phyloP scores from a whole-genome alignment of 306 rosid species.

The Pterocarpus macrocarpus region DNA sequence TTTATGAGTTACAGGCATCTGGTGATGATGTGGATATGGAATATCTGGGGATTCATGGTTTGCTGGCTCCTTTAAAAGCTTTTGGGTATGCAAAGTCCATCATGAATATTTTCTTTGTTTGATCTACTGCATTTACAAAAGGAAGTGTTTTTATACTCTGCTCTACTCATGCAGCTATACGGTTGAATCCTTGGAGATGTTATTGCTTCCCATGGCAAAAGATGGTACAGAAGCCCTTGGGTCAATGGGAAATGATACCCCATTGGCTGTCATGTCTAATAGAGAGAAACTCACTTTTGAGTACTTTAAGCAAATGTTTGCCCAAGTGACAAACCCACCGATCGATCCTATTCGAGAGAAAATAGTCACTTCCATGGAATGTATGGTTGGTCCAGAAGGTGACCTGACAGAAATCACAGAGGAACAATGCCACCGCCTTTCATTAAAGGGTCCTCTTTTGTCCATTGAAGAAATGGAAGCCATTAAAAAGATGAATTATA shows the following conservation, averaged over 20 bases:
- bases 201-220: constrained; percentile 99
- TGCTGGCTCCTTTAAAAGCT: constrained; percentile 86
- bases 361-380: constrained; percentile 94
- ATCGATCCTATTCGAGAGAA: constrained; percentile 97
- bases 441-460: constrained; percentile 88
- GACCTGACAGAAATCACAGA: constrained; percentile 91
- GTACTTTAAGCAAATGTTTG: constrained; percentile 99
- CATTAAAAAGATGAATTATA: constrained; percentile 80
- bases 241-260: constrained; percentile 98
- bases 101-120: constrained; percentile 34
- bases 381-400: constrained; percentile 99
- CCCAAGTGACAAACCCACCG: constrained; percentile 99
- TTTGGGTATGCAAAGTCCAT: constrained; percentile 73
- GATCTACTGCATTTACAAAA: constrained; percentile 23
- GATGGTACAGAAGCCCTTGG: constrained; percentile 98
- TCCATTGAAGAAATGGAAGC: constrained; percentile 85
- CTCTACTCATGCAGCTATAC: constrained; percentile 72
- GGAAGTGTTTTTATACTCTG: constrained; percentile 40
- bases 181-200: constrained; percentile 89
- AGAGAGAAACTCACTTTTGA: constrained; percentile 93
- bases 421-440: constrained; percentile 94
- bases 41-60: constrained; percentile 85
- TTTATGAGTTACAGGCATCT: constrained; percentile 62
- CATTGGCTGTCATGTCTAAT: constrained; percentile 93
- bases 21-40: constrained; percentile 70